Base-by-base conservation (phyloP, 495 filamentous ascomycete species). In the Poronia punctata region DNA sequence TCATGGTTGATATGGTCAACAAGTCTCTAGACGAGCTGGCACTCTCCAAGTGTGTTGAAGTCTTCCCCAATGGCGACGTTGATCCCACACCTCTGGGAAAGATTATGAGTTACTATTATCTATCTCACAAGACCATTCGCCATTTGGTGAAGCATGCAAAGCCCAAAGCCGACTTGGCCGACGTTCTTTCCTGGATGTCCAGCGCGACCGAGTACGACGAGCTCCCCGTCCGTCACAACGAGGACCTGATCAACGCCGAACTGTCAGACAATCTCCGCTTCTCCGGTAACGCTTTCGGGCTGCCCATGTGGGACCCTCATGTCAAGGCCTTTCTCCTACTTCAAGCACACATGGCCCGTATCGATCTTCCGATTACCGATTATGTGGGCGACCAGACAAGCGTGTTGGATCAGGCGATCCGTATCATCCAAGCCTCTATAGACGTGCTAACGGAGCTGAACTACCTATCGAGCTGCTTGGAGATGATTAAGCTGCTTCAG, bases 91-190 rank as follows among this genome's bases (percentile, higher is more conserved):
- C 92, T 0, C 69, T 96, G 26, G 92, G 92, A 47, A 96, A 95
- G 66, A 97, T 97, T 55, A 95, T 95, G 84, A 88, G 83, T 64
- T 99, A 99, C 68, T 99, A 99, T 70, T 99, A 99, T 56, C 79
- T 99, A 19, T 90, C 88, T 0, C 92, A 99, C 63, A 87, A 87
- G 59, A 96, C 93, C 5, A 88, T 99, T 49, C 83, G 92, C 1
- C 79, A 85, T 47, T 70, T 98, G 3, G 72, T 85, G 46, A 68
- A 72, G 24, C 72, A 87, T 45, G 86, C 86, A 31, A 94, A 87
- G 49, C 75, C 75, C 4, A 64, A 80, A 14, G 88, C 88, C 3
- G 76, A 71, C 7, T 93, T 97, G 59, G 71, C 81, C n/a, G 86
- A 97, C 49, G 86, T 82, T 1, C 68, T 97, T 0, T 75, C 79